Base-by-base conservation (phyloP, 768 basidiomycete genomes). In the Boletus coccyginus region DNA sequence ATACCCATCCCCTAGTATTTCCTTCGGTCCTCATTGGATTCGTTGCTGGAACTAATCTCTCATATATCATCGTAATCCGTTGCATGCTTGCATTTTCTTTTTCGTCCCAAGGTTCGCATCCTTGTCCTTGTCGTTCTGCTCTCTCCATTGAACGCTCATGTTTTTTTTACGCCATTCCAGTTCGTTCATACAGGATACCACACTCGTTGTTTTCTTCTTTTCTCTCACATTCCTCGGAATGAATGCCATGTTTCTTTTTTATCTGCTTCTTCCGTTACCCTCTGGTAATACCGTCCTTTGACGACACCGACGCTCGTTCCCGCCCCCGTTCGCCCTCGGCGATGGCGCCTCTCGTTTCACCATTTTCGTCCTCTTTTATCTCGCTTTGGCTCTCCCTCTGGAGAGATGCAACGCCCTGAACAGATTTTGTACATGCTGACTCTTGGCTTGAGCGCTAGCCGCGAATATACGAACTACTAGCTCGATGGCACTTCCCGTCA, bases 31-130 rank as follows among this genome's bases (percentile, higher is more conserved):
- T 21, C 42, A 33, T 54, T 50, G 36, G 44, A 62, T 33, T 45
- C 41, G 55, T 60, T 53, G 52, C 57, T 52, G 66, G 66, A 57
- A 49, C 55, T 67, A 69, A 66, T 66, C 52, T 33, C 52, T 27
- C 57, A 47, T 68, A 66, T 16, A 62, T 47, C 14, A 48, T 52
- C 61, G 33, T 68, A 60, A 66, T 69, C 47, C 39, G 31, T 55
- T 59, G 9, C 35, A 11, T 35, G 42, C 41, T 46, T 52, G 39
- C 53, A 7, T 46, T 57, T 48, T 43, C 6, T 27, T 27, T 27
- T 27, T 27, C 27, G 27, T 27, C 6, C 6, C 27, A 27, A 27
- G 27, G 27, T 27, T 27, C 27, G 27, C 32, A 46, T 46, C 21
- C 43, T 36, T 39, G 40, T 39, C 47, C 17, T 42, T 36, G 29